phyloP scores from a whole-genome alignment of 352 stramenopile species.

The Lagenidium giganteum region DNA sequence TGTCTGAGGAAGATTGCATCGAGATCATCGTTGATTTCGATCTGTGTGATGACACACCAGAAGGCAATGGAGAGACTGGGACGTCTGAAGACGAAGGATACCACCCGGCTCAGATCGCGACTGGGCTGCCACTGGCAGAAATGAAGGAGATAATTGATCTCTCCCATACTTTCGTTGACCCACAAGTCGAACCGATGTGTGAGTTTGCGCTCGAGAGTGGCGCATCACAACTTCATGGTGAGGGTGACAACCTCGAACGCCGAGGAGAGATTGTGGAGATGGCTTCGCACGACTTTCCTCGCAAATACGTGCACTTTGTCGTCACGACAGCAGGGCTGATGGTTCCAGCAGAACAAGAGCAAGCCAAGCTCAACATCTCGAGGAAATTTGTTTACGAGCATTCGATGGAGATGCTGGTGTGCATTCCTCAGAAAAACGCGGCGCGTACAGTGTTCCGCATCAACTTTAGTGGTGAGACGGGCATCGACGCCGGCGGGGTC shows the following conservation, averaged over 20 bases:
- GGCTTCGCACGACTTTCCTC: slow-evolving; percentile 3
- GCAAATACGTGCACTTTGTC: slow-evolving; percentile 31
- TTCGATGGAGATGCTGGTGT: slow-evolving; percentile 19
- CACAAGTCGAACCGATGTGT: too few relatives aligned
- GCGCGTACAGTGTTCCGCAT: slow-evolving; percentile 32
- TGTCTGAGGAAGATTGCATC: too few relatives aligned
- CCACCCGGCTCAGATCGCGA: too few relatives aligned
- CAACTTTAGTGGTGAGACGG: slow-evolving; percentile 55
- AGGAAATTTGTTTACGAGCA: slow-evolving; percentile 18
- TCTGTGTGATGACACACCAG: too few relatives aligned
- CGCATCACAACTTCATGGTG: background rate
- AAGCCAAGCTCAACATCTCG: slow-evolving; percentile 4
- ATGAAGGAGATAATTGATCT: too few relatives aligned
- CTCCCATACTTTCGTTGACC: too few relatives aligned
- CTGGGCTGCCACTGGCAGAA: too few relatives aligned
- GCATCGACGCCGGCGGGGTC: slow-evolving; percentile 59
- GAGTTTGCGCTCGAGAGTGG: too few relatives aligned
- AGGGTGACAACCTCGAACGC: background rate
- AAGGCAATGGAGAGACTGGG: too few relatives aligned
- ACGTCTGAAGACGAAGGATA: too few relatives aligned
- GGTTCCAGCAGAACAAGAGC: background rate
- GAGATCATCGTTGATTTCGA: too few relatives aligned
- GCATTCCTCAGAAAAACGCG: slow-evolving; percentile 21
- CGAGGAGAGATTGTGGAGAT: background rate
- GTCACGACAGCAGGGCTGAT: slow-evolving; percentile 3